Base-by-base conservation (phyloP, 768 basidiomycete species). In the Tylopilus vinaceipallidus region DNA sequence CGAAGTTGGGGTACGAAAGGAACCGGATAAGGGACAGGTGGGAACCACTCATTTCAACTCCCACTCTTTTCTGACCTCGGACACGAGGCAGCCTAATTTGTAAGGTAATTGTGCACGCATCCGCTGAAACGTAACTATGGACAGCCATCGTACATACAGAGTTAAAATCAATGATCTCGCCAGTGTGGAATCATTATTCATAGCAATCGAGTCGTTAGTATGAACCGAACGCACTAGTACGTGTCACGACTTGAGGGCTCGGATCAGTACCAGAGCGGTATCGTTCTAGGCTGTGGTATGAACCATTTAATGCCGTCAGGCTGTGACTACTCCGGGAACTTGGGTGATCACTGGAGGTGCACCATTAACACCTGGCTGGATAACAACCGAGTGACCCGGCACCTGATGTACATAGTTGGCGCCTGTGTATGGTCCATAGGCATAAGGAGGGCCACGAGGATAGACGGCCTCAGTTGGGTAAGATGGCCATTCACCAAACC, bases 401-500 rank as follows among this genome's bases (percentile, higher is more conserved):
- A 63, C 67, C 53, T 78, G 79, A 56, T 73, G 74, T 45, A 81
- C 66, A 48, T 75, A 67, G 56, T 64, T 68, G 26, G 63, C 68
- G 46, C 68, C 68, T 29, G 55, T 69, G 63, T 71, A 71, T 41
- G 63, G 67, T 35, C 73, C 73, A 58, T 73, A 70, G 38, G 54
- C 33, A 29, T 65, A 57, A 13, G 57, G 54, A 42, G 44, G 50
- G 24, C n/a, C n/a, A n/a, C 66, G 65, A 35, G 54, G 61, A 37
- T 57, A 53, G 20, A 60, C 3, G 16, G 54, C 40, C 44, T 68
- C 68, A 6, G 50, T 57, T 39, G 67, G 67, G 60, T 81, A 84
- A 33, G 83, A 84, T 20, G 86, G 85, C 56, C 72, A 71, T 72
- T 90, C 82, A 40, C 81, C 81, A 59, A 84, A 90, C 88, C 88